Evolutionary conservation across 1,284 basidiomycete genomes (phyloP).

Genomic region (Cryptococcus sp.): DNA sequence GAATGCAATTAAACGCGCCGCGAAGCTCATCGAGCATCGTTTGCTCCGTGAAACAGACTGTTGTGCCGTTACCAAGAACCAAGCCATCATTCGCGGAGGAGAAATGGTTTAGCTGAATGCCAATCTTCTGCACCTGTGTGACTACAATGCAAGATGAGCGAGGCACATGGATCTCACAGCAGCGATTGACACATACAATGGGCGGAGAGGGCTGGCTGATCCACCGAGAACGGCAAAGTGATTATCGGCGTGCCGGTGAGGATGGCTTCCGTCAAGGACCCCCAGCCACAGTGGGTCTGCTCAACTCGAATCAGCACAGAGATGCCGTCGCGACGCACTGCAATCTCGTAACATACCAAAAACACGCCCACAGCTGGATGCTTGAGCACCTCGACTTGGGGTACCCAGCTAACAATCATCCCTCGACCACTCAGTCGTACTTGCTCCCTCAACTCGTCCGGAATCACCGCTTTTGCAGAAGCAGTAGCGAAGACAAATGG

Average conservation of each 20-base stretch:
- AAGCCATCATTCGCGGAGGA: neutral
- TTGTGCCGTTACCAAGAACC: neutral
- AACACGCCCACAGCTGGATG: conserved; percentile 14
- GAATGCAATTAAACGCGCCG: neutral
- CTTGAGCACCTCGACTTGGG: conserved; percentile 12
- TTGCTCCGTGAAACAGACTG: neutral
- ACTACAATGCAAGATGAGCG: neutral
- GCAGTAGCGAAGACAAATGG: conserved; percentile 17
- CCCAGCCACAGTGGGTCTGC: conserved; percentile 15
- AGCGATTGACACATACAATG: neutral
- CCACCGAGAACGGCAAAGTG: conserved; percentile 7
- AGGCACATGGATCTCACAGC: neutral
- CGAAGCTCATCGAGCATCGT: neutral
- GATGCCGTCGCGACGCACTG: neutral
- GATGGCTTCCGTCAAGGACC: conserved; percentile 14
- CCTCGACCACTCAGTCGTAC: conserved; percentile 10
- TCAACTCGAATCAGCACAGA: neutral
- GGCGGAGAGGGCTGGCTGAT: neutral
- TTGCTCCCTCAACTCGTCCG: conserved; percentile 1
- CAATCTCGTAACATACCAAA: conserved; percentile 3
- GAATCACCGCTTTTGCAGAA: neutral
- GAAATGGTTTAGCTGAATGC: neutral
- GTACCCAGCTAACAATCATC: conserved; percentile 13
- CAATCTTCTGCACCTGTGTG: neutral
- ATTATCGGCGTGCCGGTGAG: conserved; percentile 11